phyloP scores from a whole-genome alignment of 1,284 basidiomycete species.

The Tremellales sp. region DNA sequence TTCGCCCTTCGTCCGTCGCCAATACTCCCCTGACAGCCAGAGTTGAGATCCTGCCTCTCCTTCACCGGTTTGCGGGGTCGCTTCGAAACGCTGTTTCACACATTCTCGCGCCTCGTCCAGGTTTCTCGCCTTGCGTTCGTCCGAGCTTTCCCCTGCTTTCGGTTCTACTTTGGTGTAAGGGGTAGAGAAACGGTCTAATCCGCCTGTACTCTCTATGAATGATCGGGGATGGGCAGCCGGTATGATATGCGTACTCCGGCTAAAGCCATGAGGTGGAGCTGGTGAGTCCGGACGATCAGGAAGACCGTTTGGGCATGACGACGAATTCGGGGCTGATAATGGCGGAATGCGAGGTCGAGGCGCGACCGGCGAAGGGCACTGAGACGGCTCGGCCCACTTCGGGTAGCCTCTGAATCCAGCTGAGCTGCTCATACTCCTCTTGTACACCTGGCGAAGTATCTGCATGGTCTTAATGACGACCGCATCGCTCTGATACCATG shows the following conservation, averaged over 20 bases:
- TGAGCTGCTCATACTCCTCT: too few relatives aligned
- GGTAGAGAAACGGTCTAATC: conserved; percentile 14
- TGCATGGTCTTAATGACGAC: too few relatives aligned
- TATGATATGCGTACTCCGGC: neutral
- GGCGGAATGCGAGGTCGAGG: neutral
- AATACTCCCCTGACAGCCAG: conserved; percentile 26
- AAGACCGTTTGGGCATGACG: neutral
- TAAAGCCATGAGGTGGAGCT: neutral
- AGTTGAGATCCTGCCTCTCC: conserved; percentile 36
- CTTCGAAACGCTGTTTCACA: conserved; percentile 2
- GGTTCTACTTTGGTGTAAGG: neutral
- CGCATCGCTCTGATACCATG: too few relatives aligned
- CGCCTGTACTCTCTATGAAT: conserved; percentile 26
- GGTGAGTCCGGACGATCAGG: neutral
- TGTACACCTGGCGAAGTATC: too few relatives aligned
- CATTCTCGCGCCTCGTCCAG: conserved; percentile 12
- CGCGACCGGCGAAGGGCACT: neutral
- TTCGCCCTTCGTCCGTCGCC: conserved; percentile 8
- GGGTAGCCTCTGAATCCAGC: too few relatives aligned
- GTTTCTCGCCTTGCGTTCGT: conserved; percentile 40
- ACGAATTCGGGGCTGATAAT: neutral
- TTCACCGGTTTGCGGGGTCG: neutral
- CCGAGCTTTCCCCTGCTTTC: conserved; percentile 12
- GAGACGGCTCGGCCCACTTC: neutral
- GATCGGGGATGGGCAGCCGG: conserved; percentile 56